A percentile compares a stretch with the other conserved stretches of the same genome.
These are phyloP conservation scores for Cercophora sp. DNA, from an alignment of 495 filamentous ascomycete species.

Conservation along the genomic window DNA sequence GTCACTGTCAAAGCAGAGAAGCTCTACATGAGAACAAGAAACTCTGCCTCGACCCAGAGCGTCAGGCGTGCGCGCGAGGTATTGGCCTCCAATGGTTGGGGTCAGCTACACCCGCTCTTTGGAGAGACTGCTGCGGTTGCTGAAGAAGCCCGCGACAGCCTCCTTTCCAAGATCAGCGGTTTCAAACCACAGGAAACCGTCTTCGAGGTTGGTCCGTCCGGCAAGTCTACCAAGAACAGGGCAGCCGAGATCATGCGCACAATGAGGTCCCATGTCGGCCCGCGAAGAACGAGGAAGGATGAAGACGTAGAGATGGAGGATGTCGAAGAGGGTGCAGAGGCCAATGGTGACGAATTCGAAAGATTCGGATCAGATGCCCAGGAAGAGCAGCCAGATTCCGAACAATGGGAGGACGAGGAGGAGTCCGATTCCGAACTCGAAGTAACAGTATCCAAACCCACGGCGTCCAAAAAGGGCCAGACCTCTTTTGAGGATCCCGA, in stretches of 20 bases:
- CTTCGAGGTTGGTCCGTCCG: constrained; percentile 80
- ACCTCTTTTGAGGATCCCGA: constrained; percentile 75
- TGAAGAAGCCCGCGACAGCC: constrained; percentile 70
- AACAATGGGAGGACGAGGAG: constrained; percentile 54
- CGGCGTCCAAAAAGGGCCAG: constrained; percentile 44
- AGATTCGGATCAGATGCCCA: constrained; percentile 38
- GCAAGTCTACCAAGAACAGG: constrained; percentile 57
- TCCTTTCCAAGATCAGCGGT: constrained; percentile 78
- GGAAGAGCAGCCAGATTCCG: constrained; percentile 42
- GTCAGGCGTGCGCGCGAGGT: constrained; percentile 79
- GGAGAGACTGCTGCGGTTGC: constrained; percentile 56
- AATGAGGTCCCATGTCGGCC: constrained; percentile 57
- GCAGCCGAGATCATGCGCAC: constrained; percentile 76
- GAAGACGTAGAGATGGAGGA: constrained; percentile 32
- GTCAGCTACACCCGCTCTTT: constrained; percentile 71
- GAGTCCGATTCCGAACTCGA: constrained; percentile 68
- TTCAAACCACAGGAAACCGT: constrained; percentile 90
- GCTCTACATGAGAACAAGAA: constrained; percentile 83
- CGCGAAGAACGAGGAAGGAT: constrained; percentile 32
- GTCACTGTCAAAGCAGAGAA: constrained; percentile 89
- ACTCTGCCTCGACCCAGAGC: constrained; percentile 81
- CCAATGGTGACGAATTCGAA: constrained; percentile 20
- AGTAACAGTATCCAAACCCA: constrained; percentile 68
- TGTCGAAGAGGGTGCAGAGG: constrained; percentile 26
- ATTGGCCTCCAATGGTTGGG: constrained; percentile 62